Conservation (phyloP, 2,329 filamentous ascomycete species). For the Cladophialophora yegresii region DNA sequence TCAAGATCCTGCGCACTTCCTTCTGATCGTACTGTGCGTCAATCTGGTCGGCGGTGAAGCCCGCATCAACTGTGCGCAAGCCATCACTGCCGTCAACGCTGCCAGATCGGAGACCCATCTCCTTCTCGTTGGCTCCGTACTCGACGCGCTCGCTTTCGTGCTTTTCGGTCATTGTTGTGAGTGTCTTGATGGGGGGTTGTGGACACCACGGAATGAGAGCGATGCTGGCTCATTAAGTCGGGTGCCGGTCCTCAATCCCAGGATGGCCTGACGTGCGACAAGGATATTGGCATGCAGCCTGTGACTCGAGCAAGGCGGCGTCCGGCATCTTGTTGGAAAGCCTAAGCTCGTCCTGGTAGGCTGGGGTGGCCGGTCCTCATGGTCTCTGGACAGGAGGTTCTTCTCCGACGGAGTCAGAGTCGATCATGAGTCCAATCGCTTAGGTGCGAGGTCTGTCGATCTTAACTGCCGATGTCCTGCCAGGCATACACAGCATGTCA, state of each 20-base stretch:
- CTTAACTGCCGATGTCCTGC: conserved; percentile 11
- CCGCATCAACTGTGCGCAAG: conserved; percentile 14
- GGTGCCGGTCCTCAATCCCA: neutral
- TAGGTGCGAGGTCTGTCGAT: neutral
- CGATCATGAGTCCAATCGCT: neutral
- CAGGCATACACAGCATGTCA: neutral
- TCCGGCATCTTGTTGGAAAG: neutral
- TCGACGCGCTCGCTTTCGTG: conserved; percentile 2
- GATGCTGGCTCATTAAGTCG: neutral
- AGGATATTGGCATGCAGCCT: conserved; percentile 8
- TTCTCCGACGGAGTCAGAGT: neutral
- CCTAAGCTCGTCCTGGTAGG: neutral
- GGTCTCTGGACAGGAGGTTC: neutral
- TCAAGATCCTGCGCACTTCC: conserved; percentile 10
- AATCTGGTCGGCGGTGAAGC: conserved; percentile 11
- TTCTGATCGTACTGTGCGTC: conserved; percentile 9
- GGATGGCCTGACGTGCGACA: conserved; percentile 13
- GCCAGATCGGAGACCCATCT: conserved; percentile 6
- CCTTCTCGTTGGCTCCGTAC: conserved; percentile 18
- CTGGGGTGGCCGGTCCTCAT: neutral
- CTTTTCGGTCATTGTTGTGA: conserved; percentile 10
- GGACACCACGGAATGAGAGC: neutral
- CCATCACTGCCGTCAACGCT: neutral
- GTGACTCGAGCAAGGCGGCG: neutral
- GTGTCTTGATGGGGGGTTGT: neutral